Base-by-base conservation (phyloP, 176 grass and related monocot species). In the bread wheat (Triticum aestivum) region DNA sequence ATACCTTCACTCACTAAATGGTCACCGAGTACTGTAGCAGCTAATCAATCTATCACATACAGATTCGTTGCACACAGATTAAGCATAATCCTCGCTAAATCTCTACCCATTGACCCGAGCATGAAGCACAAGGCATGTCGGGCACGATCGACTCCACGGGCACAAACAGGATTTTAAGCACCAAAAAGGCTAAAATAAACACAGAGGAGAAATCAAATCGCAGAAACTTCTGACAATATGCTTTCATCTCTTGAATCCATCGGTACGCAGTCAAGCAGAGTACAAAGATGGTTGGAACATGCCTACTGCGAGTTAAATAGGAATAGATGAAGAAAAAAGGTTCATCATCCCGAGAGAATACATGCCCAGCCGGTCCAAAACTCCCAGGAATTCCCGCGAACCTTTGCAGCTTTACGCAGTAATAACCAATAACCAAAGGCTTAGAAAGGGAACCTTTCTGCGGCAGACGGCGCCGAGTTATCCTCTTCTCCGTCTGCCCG, bases 291-390 rank as follows among this genome's bases (percentile, higher is more conserved):
- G 3, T 10, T 11, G 17, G 26, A 62, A 58, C 88, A 24, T 26
- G 56, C 4, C 51, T 59, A 61, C 1, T 33, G 45, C 47, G 42
- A 47, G 34, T 75, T 18, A 13, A 52, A 67, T 20, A 3, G 5
- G 47, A 29, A 24, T 33, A 45, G 29, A 80, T 37, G 14, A 56
- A 87, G 66, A 13, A 61, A 82, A 17, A 17, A 68, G 63, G 37
- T 66, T 24, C 81, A 76, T 75, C 80, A 76, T 69, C 76, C 69
- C 85, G 42, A 75, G 7, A 63, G 27, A 84, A 80, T 11, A 35
- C 21, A 34, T 69, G 7, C 37, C 67, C 45, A 21, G 72, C 47
- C 59, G 66, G 67, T 59, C 79, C 84, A 79, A 61, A 75, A 37
- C 45, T 2, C 21, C 29, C 80, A 83, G 42, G 61, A 41, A 80